Conservation (phyloP, 179 eudicot species). For the Beta corolliflora region DNA sequence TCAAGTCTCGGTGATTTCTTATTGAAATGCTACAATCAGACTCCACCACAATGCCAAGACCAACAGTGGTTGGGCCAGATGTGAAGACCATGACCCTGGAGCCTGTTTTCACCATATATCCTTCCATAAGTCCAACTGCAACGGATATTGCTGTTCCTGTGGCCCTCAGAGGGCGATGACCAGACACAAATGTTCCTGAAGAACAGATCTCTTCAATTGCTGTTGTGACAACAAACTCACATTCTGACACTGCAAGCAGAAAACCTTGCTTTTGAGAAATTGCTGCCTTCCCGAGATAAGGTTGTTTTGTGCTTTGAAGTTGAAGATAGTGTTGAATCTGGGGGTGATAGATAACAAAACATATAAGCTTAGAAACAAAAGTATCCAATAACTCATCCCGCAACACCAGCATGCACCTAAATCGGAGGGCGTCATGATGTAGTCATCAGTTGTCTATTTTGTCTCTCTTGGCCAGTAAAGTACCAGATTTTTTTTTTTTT, state of each 20-base stretch:
- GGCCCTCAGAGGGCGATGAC: conserved; percentile 75
- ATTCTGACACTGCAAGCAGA: conserved; percentile 73
- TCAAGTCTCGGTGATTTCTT: conserved; percentile 80
- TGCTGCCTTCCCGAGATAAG: conserved; percentile 50
- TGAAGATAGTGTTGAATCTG: conserved; percentile 76
- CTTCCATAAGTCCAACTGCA: conserved; percentile 83
- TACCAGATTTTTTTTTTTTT: background rate
- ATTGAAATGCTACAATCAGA: conserved; percentile 63
- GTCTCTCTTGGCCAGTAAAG: background rate
- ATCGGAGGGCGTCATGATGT: background rate
- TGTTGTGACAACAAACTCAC: conserved; percentile 74
- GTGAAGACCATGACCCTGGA: conserved; percentile 88
- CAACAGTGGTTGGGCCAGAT: conserved; percentile 91
- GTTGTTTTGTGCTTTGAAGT: conserved; percentile 54
- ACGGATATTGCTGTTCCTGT: conserved; percentile 91
- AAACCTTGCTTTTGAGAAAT: conserved; percentile 64
- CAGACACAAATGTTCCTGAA: conserved; percentile 46
- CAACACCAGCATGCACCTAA: conserved; percentile 1
- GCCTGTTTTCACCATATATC: conserved; percentile 61
- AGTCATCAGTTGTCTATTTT: background rate
- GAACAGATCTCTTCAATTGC: conserved; percentile 78
- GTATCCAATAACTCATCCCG: background rate
- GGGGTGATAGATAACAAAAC: conserved; percentile 23
- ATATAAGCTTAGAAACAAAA: conserved; percentile 8
- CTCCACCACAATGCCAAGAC: conserved; percentile 83